Base-by-base conservation (phyloP, 2,329 filamentous ascomycete genomes). In the Metarhizium brunneum region DNA sequence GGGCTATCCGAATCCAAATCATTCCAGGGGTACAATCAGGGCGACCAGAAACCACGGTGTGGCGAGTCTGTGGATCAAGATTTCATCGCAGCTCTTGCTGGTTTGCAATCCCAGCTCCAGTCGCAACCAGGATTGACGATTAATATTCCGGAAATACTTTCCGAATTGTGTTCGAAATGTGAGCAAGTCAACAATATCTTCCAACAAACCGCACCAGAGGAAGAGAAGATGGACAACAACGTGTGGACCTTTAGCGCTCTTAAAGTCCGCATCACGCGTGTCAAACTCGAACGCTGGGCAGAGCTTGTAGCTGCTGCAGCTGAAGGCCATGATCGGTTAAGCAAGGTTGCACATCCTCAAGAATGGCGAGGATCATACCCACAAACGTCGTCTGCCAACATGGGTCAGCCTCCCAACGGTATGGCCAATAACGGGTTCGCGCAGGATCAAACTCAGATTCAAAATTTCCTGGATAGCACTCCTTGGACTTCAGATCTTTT, bases 241-340 rank as follows among this genome's bases (percentile, higher is more conserved):
- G 61, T 78, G 0, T 80, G 77, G 77, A 75, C 74, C 6, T 65
- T 79, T 58, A 74, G 73, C 0, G 73, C 76, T 0, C 69, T 73
- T 42, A 79, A 79, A 48, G 65, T 81, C 1, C 68, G 71, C 20
- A 73, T 79, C 38, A 74, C 74, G 0, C 71, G 71, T 6, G 66
- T 71, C 3, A 79, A 78, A 57, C 59, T 80, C 0, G 74, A 76
- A 52, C 68, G 71, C 16, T 80, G 75, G 73, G 70, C 74, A 0
- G 76, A 79, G 51, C 67, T 76, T 0, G 71, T 78, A 0, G 68
- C 73, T 0, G 68, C 68, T 2, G 69, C 73, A 1, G 69, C 65
- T 1, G 65, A 65, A 1, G 60, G 62, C 0, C 55, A 64, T 0
- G 64, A 59, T 13, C 58, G 68, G 2, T 57, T 47, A 29, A 16